These are phyloP conservation scores for Fraxinus pennsylvanica DNA, from an alignment of 257 asterid genomes.

Conservation along the genomic window DNA sequence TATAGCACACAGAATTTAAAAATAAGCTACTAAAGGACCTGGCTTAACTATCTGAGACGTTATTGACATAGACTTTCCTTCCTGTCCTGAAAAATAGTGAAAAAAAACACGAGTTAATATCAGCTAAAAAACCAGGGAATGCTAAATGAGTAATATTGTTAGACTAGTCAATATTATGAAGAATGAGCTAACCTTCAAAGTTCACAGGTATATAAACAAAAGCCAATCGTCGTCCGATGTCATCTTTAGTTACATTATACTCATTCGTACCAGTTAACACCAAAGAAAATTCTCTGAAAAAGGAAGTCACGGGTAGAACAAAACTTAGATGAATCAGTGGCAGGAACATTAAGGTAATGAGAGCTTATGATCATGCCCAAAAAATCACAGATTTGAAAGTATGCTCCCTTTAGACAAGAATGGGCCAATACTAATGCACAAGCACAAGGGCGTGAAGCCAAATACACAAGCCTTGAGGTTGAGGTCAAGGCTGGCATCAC, in stretches of 20 bases:
- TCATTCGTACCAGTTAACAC: constrained; percentile 80
- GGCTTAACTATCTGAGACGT: constrained; percentile 67
- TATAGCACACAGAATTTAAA: background rate
- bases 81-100: constrained; percentile 65
- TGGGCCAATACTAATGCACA: background rate
- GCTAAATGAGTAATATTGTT: constrained; percentile 22
- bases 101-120: constrained; percentile 10
- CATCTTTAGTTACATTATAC: constrained; percentile 74
- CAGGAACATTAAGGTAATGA: background rate
- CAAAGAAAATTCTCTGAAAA: constrained; percentile 56
- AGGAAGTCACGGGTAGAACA: constrained; percentile 20
- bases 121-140: constrained; percentile 11
- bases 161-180: constrained; percentile 9
- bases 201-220: constrained; percentile 84
- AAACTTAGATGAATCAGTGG: background rate
- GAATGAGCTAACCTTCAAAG: constrained; percentile 71
- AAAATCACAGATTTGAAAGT: background rate
- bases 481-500: background rate
- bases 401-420: background rate
- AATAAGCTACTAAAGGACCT: constrained; percentile 43
- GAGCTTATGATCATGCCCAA: background rate
- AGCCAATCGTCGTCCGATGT: constrained; percentile 61
- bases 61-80: constrained; percentile 72
- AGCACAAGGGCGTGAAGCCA: background rate
- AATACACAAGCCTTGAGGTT: background rate